Base-by-base conservation (phyloP, 108 stramenopile species). In the Thalassiosira profunda region DNA sequence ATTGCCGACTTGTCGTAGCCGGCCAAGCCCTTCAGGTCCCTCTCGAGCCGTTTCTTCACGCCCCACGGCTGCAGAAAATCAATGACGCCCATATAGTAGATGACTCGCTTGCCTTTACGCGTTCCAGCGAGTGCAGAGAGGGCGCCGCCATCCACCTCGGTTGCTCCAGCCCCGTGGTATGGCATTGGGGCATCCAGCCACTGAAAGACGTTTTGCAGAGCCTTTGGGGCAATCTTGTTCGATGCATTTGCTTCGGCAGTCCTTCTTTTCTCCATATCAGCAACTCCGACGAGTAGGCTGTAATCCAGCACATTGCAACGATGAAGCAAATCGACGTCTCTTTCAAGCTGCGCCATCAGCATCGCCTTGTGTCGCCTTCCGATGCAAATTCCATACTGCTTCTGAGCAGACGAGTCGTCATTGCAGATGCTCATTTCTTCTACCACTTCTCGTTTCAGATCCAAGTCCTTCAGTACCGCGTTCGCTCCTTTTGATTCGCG, bases 31-130 rank as follows among this genome's bases (percentile, higher is more conserved):
- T 96, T 96, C 31, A 86, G 37, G 61, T 84, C 59, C 9, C 77
- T 64, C 53, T 94, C 95, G 7, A 84, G 21, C 6, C 80, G 77
- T 62, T 96, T 96, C 41, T 80, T 62, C 5, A 65, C 36, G 17
- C 83, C 85, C 89, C 89, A 96, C 12, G 92, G 92, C 59, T 96
- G 95, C 33, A 96, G 66, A 63, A 96, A 96, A 62, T 96, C 95
- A 49, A 96, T 96, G 37, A 96, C 63, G 20, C 95, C 95, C 55
- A 96, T 40, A 72, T 92, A 96, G 46, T 82, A 91, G 8, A 86
- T 58, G 9, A 85, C 87, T 3, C 84, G 59, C 18, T 76, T 54
- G 14, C 87, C 90, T 12, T 37, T 58, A 18, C 91, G 84, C 8
- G 59, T 78, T 23, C 95, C 91, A 20, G 61, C 63, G 1, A 96